A percentile compares a stretch with the other conserved stretches of the same genome.
Evolutionary conservation across 352 stramenopile genomes (phyloP).

Genomic region (Globisporangium ultimum): DNA sequence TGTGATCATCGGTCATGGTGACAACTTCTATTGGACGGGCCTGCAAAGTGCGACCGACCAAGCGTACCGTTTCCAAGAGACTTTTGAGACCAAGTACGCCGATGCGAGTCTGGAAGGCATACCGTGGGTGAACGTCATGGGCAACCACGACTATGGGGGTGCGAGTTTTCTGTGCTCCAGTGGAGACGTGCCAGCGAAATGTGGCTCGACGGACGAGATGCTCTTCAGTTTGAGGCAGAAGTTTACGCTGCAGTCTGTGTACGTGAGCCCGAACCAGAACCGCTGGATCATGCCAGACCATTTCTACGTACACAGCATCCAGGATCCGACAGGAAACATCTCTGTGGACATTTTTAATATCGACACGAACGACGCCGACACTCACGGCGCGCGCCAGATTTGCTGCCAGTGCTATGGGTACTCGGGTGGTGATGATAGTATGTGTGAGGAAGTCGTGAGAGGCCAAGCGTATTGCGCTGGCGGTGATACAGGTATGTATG

Average conservation of each 20-base stretch:
- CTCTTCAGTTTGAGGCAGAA: conserved; percentile 19
- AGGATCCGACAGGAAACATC: conserved; percentile 32
- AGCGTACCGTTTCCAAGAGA: conserved; percentile 47
- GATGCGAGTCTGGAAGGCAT: conserved; percentile 40
- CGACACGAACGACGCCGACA: conserved; percentile 51
- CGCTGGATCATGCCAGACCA: conserved; percentile 55
- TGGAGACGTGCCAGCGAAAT: background rate
- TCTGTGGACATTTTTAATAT: conserved; percentile 64
- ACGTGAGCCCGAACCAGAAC: conserved; percentile 52
- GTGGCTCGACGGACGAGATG: background rate
- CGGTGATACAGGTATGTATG: conserved; percentile 34
- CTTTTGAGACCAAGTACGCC: conserved; percentile 57
- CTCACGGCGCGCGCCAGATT: conserved; percentile 42
- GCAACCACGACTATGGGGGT: conserved; percentile 70
- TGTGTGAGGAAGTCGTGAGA: conserved; percentile 36
- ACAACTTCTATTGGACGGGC: conserved; percentile 75
- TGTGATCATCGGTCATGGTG: background rate
- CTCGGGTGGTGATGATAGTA: conserved; percentile 27
- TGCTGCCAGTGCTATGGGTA: conserved; percentile 67
- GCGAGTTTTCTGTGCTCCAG: conserved; percentile 51
- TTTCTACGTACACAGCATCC: conserved; percentile 50
- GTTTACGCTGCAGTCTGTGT: conserved; percentile 41
- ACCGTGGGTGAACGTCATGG: conserved; percentile 62
- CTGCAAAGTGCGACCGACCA: conserved; percentile 37
- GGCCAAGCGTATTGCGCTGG: conserved; percentile 36